Base-by-base conservation (phyloP, 495 filamentous ascomycete genomes). In the Neurospora sp. region DNA sequence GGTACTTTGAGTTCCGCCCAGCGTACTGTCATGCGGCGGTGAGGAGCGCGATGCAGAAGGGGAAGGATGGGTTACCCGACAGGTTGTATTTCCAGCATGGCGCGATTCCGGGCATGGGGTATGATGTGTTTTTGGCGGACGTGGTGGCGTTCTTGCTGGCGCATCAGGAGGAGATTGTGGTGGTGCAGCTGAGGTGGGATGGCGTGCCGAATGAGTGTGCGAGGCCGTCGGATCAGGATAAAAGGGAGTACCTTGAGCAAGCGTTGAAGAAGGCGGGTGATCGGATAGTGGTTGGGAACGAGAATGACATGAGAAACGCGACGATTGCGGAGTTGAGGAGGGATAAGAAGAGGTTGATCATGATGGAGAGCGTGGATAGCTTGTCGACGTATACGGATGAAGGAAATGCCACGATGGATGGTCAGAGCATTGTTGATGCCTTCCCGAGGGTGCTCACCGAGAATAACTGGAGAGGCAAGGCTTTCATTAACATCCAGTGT, bases 1-100 rank as follows among this genome's bases (percentile, higher is more conserved):
- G 87, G 24, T 89, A 88, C 77, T 89, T 88, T 66, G 87, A 88
- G 78, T 87, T 87, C 71, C 82, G 87, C 9, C 86, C 87, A 1
- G 86, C 87, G 1, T 82, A 84, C 43, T 79, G 85, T 34, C 84
- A 86, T 73, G 77, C 74, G 4, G 77, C 74, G 69, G 77, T 88
- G 70, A 76, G 81, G 13, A 39, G 75, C 3, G 70, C 79, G 8
- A 75, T 76, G 9, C 79, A 82, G 6, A 66, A 34, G 15, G 54
- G 54, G 15, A 66, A 66, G 28, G 54, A 66, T 19, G 54, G 28
- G 1, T 78, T 87, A 19, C 82, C 83, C 0, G 86, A 88, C 72
- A 75, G 79, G 17, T 75, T 84, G 59, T 89, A 87, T 73, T 89
- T 89, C 78, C 83, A 85, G 72, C 87, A 89, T 76, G 81, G 79